phyloP scores from a whole-genome alignment of 495 filamentous ascomycete species.

The Penicillium psychrofluorescens region DNA sequence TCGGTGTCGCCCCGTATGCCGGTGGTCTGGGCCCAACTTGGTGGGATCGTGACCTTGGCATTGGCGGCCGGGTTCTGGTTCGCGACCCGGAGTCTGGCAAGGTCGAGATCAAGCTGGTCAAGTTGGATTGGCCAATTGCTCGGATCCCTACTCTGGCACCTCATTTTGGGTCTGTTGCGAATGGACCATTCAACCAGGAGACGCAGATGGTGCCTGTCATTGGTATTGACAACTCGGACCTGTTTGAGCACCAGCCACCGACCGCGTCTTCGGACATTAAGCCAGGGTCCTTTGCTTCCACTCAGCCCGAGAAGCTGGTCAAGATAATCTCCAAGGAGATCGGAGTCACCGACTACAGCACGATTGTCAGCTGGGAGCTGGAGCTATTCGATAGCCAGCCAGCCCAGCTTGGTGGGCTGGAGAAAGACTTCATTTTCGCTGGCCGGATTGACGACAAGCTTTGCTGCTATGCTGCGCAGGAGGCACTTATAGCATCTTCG shows the following conservation, averaged over 20 bases:
- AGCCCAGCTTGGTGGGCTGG: conserved; percentile 73
- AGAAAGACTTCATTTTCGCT: conserved; percentile 92
- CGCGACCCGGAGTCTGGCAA: conserved; percentile 66
- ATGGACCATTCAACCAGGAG: conserved; percentile 77
- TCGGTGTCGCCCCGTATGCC: conserved; percentile 89
- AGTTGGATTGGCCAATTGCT: conserved; percentile 89
- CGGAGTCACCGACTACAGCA: conserved; percentile 55
- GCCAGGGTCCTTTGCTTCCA: conserved; percentile 60
- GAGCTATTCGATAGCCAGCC: conserved; percentile 92
- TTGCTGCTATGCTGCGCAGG: conserved; percentile 85
- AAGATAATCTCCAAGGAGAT: conserved; percentile 73
- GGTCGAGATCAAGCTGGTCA: conserved; percentile 75
- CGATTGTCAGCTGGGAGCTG: conserved; percentile 94
- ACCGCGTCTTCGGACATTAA: conserved; percentile 24
- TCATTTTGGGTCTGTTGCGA: conserved; percentile 78
- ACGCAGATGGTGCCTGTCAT: conserved; percentile 94
- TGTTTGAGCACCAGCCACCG: conserved; percentile 21
- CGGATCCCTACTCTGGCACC: conserved; percentile 88
- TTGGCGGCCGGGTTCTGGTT: conserved; percentile 83
- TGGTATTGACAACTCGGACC: conserved; percentile 71
- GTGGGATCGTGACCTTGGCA: conserved; percentile 91
- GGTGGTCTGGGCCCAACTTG: conserved; percentile 78
- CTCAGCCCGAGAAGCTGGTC: conserved; percentile 78
- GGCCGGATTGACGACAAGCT: conserved; percentile 96
- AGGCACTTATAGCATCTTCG: conserved; percentile 68